Base-by-base conservation (phyloP, 495 filamentous ascomycete genomes). In the Penicillium cinerascens region DNA sequence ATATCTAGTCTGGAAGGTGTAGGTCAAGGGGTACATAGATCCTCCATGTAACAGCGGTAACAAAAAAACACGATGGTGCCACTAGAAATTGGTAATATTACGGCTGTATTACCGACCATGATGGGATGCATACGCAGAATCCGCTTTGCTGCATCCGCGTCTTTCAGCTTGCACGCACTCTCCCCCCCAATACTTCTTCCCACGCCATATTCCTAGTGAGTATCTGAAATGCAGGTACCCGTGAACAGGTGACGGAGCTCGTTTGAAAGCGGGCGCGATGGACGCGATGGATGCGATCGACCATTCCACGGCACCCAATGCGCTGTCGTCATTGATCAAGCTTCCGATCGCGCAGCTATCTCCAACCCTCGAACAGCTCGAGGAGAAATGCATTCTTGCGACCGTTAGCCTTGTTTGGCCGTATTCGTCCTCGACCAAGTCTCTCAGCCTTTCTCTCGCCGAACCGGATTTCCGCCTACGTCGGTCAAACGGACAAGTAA, bases 341-440 rank as follows among this genome's bases (percentile, higher is more conserved):
- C 75, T 84, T 42, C 75, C 87, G 20, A 91, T 95, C 60, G 81
- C 88, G 26, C 73, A 86, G 58, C 78, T 93, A 44, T 68, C 72
- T 9, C 89, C 89, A n/a, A 59, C 64, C 22, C 63, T 76, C 44
- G 58, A 72, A 35, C 33, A 63, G 21, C 38, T 55, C 5, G 56
- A 66, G 9, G 47, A 56, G 6, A 66, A 63, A 42, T 71, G 69
- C n/a, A 72, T 91, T 23, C 68, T 73, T 45, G 91, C 85, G 13
- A 76, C 89, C 1, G 84, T 96, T 29, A 89, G 87, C 5, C 82
- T 98, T 16, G 82, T 91, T 41, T 97, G 93, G 92, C 93, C 93
- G 0, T 98, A 88, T 68, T 95, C 87, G 29, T 85, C 84, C 6
- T 86, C 88, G 13, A 85, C 79, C 6, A 76, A 78, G 36, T 84